A percentile compares a stretch with the other conserved stretches of the same genome.
Conservation (phyloP, 306 rosid genomes). For the Quercus gilva region DNA sequence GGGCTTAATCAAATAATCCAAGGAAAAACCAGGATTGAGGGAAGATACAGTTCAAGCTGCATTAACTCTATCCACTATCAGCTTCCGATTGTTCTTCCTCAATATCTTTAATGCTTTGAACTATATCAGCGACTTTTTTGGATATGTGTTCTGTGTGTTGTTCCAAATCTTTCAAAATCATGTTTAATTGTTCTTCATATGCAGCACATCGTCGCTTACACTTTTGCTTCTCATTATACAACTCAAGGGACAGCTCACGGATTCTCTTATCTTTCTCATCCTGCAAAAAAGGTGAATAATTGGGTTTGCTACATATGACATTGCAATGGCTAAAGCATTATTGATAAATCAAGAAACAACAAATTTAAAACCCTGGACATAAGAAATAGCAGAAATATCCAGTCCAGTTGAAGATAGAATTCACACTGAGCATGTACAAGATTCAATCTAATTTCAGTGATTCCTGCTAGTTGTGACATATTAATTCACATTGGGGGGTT, state of each 20-base stretch:
- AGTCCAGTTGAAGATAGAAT: not conserved
- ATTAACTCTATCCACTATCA: constrained; percentile 33
- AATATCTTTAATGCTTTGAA: constrained; percentile 52
- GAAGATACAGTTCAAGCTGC: constrained; percentile 12
- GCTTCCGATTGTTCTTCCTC: constrained; percentile 52
- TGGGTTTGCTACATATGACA: constrained; percentile 8
- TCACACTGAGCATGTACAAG: not conserved
- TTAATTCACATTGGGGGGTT: not conserved
- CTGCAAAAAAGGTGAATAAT: constrained; percentile 27
- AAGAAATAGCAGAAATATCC: not conserved
- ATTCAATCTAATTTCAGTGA: not conserved
- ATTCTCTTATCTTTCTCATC: constrained; percentile 77
- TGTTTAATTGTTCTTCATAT: constrained; percentile 58
- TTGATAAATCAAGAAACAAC: not conserved
- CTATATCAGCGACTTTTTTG: constrained; percentile 52
- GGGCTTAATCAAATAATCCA: constrained; percentile 10
- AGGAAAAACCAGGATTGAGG: not conserved
- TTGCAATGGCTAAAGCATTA: constrained; percentile 1
- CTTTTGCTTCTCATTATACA: constrained; percentile 68
- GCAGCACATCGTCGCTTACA: constrained; percentile 69
- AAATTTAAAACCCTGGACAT: not conserved
- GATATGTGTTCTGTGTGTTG: constrained; percentile 67
- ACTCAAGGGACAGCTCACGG: constrained; percentile 56
- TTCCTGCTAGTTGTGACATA: not conserved
- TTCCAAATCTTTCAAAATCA: constrained; percentile 53